These are phyloP conservation scores for Phialocephala sp. DNA, from an alignment of 2,329 filamentous ascomycete species.

Conservation along the genomic window DNA sequence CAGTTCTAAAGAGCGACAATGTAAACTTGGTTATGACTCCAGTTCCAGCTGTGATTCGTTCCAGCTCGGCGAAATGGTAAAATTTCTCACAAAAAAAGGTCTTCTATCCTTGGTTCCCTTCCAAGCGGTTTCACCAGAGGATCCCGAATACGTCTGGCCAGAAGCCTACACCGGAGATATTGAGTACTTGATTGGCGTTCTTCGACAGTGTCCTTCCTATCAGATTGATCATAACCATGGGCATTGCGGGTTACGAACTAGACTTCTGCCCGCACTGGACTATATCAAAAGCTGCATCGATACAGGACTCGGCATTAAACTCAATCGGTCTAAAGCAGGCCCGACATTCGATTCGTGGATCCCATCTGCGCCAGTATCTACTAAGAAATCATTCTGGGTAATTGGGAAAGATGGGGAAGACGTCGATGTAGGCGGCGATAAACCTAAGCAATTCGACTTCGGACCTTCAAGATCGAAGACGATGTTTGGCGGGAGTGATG, in stretches of 20 bases:
- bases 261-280: slow-evolving; percentile 69
- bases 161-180: slow-evolving; percentile 62
- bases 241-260: slow-evolving; percentile 73
- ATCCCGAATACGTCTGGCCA: slow-evolving; percentile 41
- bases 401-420: slow-evolving; percentile 27
- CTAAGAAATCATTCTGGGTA: slow-evolving; percentile 34
- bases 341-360: slow-evolving; percentile 38
- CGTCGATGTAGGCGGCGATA: slow-evolving; percentile 27
- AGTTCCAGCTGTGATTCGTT: slow-evolving; percentile 76
- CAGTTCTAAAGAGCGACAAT: slow-evolving; percentile 70
- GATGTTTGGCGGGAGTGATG: slow-evolving; percentile 52
- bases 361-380: not conserved
- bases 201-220: slow-evolving; percentile 72
- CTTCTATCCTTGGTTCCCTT: slow-evolving; percentile 66
- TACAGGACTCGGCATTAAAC: slow-evolving; percentile 35
- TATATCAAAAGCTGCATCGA: slow-evolving; percentile 64
- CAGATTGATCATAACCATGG: slow-evolving; percentile 76
- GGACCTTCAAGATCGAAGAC: slow-evolving; percentile 58
- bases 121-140: slow-evolving; percentile 51
- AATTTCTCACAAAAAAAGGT: slow-evolving; percentile 68
- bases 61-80: slow-evolving; percentile 78
- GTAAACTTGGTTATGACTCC: slow-evolving; percentile 76
- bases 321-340: slow-evolving; percentile 34
- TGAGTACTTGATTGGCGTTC: slow-evolving; percentile 60
- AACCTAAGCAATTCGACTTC: slow-evolving; percentile 42